Percentiles rank a stretch among this genome's conserved stretches.
Conservation (phyloP, 208 protist genomes). For the Trypanosoma conorhini region DNA sequence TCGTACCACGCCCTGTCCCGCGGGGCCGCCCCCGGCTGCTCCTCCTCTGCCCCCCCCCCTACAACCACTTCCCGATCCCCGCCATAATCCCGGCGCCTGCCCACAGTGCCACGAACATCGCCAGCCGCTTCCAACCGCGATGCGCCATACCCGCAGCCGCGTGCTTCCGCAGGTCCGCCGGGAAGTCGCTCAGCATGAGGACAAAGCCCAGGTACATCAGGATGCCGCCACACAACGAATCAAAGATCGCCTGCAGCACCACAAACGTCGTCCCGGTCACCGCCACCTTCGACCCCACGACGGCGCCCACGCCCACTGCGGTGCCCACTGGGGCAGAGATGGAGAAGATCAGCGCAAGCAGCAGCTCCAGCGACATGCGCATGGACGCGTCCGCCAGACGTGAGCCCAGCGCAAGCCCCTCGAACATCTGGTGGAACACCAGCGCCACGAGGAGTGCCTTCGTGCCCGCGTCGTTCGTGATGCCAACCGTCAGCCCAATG, state of each 20-base stretch:
- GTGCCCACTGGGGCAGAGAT: constrained; percentile 56
- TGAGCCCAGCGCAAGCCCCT: constrained; percentile 60
- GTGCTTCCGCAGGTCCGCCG: constrained; percentile 41
- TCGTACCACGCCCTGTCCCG: no score
- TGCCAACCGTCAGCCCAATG: constrained; percentile 57
- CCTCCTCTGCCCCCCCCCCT: neutral
- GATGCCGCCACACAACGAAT: constrained; percentile 60
- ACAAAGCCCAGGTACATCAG: constrained; percentile 65
- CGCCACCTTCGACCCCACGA: constrained; percentile 31
- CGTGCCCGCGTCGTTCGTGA: constrained; percentile 42
- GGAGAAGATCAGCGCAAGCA: constrained; percentile 44
- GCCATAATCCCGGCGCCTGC: constrained; percentile 41
- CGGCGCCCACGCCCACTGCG: constrained; percentile 30
- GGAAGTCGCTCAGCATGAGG: constrained; percentile 62
- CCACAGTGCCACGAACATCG: constrained; percentile 51
- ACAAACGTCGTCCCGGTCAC: constrained; percentile 39
- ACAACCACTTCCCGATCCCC: constrained; percentile 26
- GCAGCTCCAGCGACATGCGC: constrained; percentile 28
- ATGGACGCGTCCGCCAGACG: constrained; percentile 54
- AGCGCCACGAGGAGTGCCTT: constrained; percentile 50
- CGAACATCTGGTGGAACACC: constrained; percentile 73
- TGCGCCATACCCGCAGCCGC: constrained; percentile 4
- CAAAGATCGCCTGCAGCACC: constrained; percentile 43
- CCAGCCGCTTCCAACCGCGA: constrained; percentile 22
- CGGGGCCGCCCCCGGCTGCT: neutral